Percentiles rank a stretch among this genome's conserved stretches.
Evolutionary conservation across 345 rosid species (phyloP).

Genomic region (Raphanus raphanistrum): DNA sequence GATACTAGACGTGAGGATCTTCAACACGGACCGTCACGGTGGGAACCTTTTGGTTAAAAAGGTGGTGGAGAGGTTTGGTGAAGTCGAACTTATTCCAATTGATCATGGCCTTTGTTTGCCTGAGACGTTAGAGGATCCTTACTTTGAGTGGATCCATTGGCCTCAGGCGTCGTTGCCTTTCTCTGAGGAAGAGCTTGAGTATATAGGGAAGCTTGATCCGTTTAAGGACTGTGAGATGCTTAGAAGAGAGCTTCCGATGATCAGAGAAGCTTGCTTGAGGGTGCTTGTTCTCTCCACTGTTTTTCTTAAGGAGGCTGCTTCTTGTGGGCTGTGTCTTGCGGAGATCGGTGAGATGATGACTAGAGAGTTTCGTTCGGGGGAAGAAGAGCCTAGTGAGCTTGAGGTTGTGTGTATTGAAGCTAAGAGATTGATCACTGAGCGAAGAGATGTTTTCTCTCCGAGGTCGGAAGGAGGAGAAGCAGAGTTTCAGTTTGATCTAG

Average conservation of each 20-base stretch:
- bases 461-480: constrained; percentile 51
- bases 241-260: constrained; percentile 83
- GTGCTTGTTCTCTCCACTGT: constrained; percentile 77
- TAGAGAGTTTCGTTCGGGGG: constrained; percentile 78
- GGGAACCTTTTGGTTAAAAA: constrained; percentile 93
- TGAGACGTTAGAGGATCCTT: constrained; percentile 94
- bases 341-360: constrained; percentile 99
- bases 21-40: constrained; percentile 95
- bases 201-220: constrained; percentile 68
- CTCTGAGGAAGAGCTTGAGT: constrained; percentile 89
- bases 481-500: constrained; percentile 75
- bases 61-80: constrained; percentile 65
- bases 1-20: constrained; percentile 79
- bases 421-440: constrained; percentile 62
- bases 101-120: constrained; percentile 98
- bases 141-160: constrained; percentile 99
- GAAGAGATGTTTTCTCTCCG: constrained; percentile 55
- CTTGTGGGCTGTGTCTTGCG: constrained; percentile 76
- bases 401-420: constrained; percentile 91
- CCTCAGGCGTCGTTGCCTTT: constrained; percentile 98
- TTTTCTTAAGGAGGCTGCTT: constrained; percentile 89
- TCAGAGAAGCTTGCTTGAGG: constrained; percentile 86
- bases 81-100: constrained; percentile 88
- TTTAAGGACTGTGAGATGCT: constrained; percentile 71
- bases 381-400: constrained; percentile 96